A percentile compares a stretch with the other conserved stretches of the same genome.
These are phyloP conservation scores for Alternaria longipes DNA, from an alignment of 2,329 filamentous ascomycete genomes.

Conservation along the genomic window DNA sequence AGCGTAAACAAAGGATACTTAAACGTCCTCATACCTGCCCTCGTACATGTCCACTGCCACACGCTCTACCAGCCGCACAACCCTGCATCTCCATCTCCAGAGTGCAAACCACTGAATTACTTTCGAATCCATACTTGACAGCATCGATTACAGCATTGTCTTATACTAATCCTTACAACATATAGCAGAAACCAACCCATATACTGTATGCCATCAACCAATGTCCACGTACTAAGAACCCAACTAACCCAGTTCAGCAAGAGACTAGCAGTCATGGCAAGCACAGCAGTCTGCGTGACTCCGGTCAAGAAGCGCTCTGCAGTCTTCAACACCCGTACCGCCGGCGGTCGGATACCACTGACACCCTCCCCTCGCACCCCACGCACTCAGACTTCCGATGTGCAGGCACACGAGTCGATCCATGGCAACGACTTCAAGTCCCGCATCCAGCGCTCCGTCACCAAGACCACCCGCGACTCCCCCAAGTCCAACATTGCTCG, in stretches of 20 bases:
- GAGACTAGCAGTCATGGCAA: slow-evolving; percentile 73
- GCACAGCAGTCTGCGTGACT: slow-evolving; percentile 77
- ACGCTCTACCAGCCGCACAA: slow-evolving; percentile 24
- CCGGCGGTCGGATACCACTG: slow-evolving; percentile 92
- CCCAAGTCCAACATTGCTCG: slow-evolving; percentile 96
- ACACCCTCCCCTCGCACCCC: slow-evolving; percentile 83
- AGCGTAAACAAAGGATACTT: slow-evolving; percentile 50
- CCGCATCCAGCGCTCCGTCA: slow-evolving; percentile 75
- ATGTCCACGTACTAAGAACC: slow-evolving; percentile 5
- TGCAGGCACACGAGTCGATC: slow-evolving; percentile 72
- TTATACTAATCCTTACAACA: slow-evolving; percentile 51
- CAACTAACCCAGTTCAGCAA: slow-evolving; percentile 37
- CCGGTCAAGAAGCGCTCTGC: slow-evolving; percentile 95
- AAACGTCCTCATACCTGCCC: slow-evolving; percentile 38
- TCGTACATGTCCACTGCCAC: slow-evolving; percentile 26
- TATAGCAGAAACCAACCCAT: slow-evolving; percentile 39
- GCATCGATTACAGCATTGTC: slow-evolving; percentile 52
- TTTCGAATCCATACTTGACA: slow-evolving; percentile 51
- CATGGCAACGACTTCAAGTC: slow-evolving; percentile 77
- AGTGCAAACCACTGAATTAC: slow-evolving; percentile 31
- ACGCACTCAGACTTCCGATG: slow-evolving; percentile 59
- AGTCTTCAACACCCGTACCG: slow-evolving; percentile 90
- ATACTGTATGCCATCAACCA: slow-evolving; percentile 37
- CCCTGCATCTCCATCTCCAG: slow-evolving; percentile 28
- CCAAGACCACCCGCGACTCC: slow-evolving; percentile 78